Percentiles rank a stretch among this genome's conserved stretches.
These are phyloP conservation scores for Rhodotorula sp. DNA, from an alignment of 1,284 basidiomycete genomes.

Conservation along the genomic window DNA sequence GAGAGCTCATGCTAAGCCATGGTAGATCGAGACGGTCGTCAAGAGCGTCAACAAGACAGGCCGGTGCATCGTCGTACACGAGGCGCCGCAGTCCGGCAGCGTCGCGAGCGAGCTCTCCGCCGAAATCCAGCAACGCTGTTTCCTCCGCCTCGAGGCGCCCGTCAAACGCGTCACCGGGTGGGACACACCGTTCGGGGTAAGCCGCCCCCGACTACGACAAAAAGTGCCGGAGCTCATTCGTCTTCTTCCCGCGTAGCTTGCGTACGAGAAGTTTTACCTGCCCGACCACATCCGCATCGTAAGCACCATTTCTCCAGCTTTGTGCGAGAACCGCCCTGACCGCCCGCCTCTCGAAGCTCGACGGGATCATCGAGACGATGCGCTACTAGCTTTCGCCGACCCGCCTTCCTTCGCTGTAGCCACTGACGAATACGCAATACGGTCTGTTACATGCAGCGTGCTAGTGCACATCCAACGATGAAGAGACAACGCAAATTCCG, in stretches of 20 bases:
- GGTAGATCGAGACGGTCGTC: constrained; percentile 62
- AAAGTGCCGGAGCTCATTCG: background rate
- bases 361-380: constrained; percentile 80
- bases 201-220: no score
- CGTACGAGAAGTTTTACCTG: constrained; percentile 87
- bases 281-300: constrained; percentile 75
- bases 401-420: background rate
- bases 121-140: constrained; percentile 80
- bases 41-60: constrained; percentile 81
- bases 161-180: constrained; percentile 83
- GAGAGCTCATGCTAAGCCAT: no score
- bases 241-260: constrained; percentile 58
- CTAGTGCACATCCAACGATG: background rate
- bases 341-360: constrained; percentile 53
- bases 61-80: constrained; percentile 83
- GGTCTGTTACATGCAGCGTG: background rate
- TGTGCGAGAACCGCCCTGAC: background rate
- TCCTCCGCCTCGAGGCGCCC: constrained; percentile 81
- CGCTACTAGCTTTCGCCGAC: constrained; percentile 58
- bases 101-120: constrained; percentile 85
- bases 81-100: constrained; percentile 79
- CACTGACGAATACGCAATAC: background rate
- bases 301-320: background rate
- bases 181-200: constrained; percentile 64
- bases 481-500: background rate